phyloP scores from a whole-genome alignment of 306 rosid species.

The Cucurbita moschata region DNA sequence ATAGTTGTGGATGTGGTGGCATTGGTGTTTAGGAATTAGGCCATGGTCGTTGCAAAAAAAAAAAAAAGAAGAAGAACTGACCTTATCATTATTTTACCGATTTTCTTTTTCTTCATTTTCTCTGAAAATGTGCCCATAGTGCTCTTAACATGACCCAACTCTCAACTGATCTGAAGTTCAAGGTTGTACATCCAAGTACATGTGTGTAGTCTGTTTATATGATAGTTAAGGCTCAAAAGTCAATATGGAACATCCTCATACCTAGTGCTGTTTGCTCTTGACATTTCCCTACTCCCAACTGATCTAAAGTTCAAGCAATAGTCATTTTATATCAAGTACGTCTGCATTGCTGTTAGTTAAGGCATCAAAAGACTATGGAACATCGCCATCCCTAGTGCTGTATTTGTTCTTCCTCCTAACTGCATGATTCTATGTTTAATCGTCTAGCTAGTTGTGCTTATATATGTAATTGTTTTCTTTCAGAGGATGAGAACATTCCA shows the following conservation, averaged over 20 bases:
- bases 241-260: background rate
- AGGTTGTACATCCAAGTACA: no score
- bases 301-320: background rate
- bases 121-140: background rate
- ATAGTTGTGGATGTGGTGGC: background rate
- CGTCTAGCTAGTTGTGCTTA: background rate
- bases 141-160: background rate
- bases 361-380: background rate
- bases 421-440: background rate
- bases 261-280: background rate
- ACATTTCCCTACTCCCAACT: background rate
- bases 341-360: background rate
- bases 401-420: background rate
- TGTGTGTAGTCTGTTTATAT: background rate
- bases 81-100: background rate
- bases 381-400: background rate
- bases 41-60: background rate
- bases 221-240: background rate
- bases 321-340: background rate
- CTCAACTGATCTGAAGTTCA: background rate
- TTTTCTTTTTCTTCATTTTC: background rate
- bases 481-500: constrained; percentile 54
- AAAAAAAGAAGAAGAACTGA: background rate
- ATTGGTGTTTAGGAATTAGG: background rate
- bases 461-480: background rate